Percentiles rank a stretch among this genome's conserved stretches.
Evolutionary conservation across 352 stramenopile genomes (phyloP).

Genomic region (Phytophthora sansomeana): DNA sequence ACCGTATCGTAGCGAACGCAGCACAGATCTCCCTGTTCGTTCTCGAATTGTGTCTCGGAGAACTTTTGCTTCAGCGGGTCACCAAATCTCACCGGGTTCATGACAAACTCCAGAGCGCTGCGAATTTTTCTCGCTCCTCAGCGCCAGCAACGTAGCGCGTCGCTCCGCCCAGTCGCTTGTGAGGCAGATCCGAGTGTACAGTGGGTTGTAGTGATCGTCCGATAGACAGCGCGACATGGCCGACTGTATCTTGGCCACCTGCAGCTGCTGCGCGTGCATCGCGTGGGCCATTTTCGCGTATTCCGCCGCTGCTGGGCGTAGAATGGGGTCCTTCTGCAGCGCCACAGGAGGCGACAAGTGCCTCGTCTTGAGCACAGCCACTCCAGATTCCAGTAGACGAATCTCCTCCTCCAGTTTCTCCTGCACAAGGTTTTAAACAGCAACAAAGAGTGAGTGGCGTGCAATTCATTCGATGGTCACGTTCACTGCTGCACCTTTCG

Average conservation of each 20-base stretch:
- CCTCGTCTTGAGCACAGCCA: constrained; percentile 27
- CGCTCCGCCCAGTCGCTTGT: constrained; percentile 29
- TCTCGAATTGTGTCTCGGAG: constrained; percentile 39
- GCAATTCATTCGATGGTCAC: not conserved
- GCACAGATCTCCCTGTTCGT: constrained; percentile 32
- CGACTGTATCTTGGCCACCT: constrained; percentile 35
- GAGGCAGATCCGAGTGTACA: constrained; percentile 38
- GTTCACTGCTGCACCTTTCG: constrained; percentile 19
- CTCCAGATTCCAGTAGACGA: constrained; percentile 28
- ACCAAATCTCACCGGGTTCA: constrained; percentile 1
- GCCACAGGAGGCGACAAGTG: constrained; percentile 2
- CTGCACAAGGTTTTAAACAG: no score
- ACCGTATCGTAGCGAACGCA: constrained; percentile 45
- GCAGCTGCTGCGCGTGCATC: constrained; percentile 26
- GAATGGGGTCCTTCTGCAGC: constrained; percentile 27
- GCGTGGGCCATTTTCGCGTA: constrained; percentile 16
- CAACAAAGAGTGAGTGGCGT: not conserved
- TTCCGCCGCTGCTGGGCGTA: constrained; percentile 9
- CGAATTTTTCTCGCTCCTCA: constrained; percentile 31
- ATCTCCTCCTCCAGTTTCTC: constrained; percentile 27
- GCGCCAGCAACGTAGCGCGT: constrained; percentile 16
- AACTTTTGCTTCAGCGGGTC: constrained; percentile 25
- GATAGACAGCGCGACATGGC: constrained; percentile 28
- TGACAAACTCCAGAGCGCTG: constrained; percentile 34
- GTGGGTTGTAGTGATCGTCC: constrained; percentile 26